phyloP scores from a whole-genome alignment of 2,329 filamentous ascomycete species.

The Sphaerostilbella broomeana region DNA sequence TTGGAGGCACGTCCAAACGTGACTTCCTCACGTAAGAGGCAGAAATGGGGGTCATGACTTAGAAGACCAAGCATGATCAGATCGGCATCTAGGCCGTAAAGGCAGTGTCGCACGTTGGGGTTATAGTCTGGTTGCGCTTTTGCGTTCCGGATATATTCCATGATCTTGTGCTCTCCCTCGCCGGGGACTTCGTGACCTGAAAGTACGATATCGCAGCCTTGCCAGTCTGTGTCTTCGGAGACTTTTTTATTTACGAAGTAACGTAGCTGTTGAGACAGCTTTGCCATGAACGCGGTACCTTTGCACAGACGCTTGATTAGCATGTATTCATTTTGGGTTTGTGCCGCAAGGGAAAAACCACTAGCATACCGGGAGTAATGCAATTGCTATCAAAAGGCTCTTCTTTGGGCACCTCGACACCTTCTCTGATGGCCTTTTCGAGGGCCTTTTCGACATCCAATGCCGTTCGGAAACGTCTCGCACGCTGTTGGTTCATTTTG shows the following conservation, averaged over 20 bases:
- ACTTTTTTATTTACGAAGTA: slow-evolving; percentile 99
- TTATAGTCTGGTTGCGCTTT: slow-evolving; percentile 93
- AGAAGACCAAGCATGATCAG: slow-evolving; percentile 97
- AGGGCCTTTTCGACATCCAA: slow-evolving; percentile 83
- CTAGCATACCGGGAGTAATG: slow-evolving; percentile 71
- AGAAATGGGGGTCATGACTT: slow-evolving; percentile 98
- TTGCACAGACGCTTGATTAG: slow-evolving; percentile 16
- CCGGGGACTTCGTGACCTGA: slow-evolving; percentile 97
- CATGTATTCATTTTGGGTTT: too few relatives aligned
- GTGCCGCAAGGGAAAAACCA: neutral
- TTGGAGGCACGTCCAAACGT: slow-evolving; percentile 88
- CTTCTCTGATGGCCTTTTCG: slow-evolving; percentile 86
- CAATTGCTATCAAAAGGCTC: slow-evolving; percentile 98
- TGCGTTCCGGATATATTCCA: slow-evolving; percentile 98
- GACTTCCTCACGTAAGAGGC: slow-evolving; percentile 91
- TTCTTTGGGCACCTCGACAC: slow-evolving; percentile 88
- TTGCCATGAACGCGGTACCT: slow-evolving; percentile 93
- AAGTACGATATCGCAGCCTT: slow-evolving; percentile 89
- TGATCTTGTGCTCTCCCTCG: slow-evolving; percentile 99
- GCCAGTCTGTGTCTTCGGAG: slow-evolving; percentile 94
- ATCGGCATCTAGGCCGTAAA: slow-evolving; percentile 96
- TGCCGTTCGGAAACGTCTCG: slow-evolving; percentile 89
- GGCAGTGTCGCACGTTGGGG: slow-evolving; percentile 87
- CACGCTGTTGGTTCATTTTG: slow-evolving; percentile 99
- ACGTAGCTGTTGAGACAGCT: slow-evolving; percentile 85